Conservation (phyloP, 1,284 basidiomycete species). For the Pseudozyma sp. region DNA sequence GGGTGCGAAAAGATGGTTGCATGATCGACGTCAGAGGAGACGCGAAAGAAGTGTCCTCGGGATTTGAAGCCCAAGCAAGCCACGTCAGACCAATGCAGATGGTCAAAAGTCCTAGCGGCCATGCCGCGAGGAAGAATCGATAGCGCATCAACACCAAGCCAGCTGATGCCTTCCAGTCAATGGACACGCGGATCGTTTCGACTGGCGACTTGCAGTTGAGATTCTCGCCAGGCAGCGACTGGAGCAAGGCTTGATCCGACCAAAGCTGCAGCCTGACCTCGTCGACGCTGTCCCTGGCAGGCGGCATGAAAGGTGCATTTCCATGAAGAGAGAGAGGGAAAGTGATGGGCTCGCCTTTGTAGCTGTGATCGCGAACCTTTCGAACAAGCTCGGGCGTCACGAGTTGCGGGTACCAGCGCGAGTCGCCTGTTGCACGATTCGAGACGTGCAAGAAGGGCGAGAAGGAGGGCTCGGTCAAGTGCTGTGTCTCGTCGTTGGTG, state of each 20-base stretch:
- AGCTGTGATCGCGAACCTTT: constrained; percentile 15
- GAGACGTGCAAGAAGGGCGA: constrained; percentile 57
- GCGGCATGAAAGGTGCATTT: constrained; percentile 62
- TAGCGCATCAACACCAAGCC: constrained; percentile 61
- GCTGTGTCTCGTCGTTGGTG: constrained; percentile 16
- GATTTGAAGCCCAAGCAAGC: constrained; percentile 28
- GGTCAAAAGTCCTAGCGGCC: constrained; percentile 53
- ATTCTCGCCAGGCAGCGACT: constrained; percentile 3
- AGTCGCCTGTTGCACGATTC: constrained; percentile 55
- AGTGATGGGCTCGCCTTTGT: constrained; percentile 22
- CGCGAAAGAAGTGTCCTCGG: constrained; percentile 13
- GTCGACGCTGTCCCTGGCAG: constrained; percentile 31
- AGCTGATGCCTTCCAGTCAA: constrained; percentile 58
- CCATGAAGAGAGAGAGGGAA: constrained; percentile 57
- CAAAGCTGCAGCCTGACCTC: constrained; percentile 51
- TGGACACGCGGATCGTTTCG: constrained; percentile 35
- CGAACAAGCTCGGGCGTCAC: constrained; percentile 14
- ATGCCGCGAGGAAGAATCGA: constrained; percentile 52
- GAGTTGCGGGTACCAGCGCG: constrained; percentile 54
- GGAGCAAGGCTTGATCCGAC: constrained; percentile 42
- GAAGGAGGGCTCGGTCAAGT: constrained; percentile 27
- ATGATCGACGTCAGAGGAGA: constrained; percentile 28
- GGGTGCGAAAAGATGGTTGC: constrained; percentile 25
- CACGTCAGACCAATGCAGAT: constrained; percentile 36
- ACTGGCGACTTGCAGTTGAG: constrained; percentile 33